Conservation (phyloP, 2,329 filamentous ascomycete species). For the Cercospora sesami region DNA sequence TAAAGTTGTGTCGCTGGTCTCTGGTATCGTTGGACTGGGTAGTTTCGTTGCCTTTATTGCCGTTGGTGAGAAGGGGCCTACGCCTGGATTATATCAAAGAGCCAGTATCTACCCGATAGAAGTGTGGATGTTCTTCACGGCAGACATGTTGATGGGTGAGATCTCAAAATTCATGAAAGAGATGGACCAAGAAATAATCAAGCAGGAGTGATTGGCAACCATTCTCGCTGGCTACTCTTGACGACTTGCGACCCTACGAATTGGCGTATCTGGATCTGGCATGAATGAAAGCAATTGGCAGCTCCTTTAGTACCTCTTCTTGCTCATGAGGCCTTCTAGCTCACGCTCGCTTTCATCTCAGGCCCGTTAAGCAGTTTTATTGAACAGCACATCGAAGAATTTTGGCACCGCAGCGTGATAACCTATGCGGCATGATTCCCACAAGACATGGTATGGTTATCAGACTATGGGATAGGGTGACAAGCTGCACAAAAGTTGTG, state of each 20-base stretch:
- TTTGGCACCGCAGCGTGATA: too few species aligned
- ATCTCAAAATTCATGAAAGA: conserved; percentile 6
- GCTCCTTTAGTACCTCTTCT: too few species aligned
- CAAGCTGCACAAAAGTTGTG: too few species aligned
- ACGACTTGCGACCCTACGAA: not conserved
- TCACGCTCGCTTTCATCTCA: too few species aligned
- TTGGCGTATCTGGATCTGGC: not conserved
- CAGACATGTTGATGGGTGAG: conserved; percentile 5
- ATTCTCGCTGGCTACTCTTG: not conserved
- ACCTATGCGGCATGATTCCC: too few species aligned
- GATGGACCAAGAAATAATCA: not conserved
- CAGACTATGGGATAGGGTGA: too few species aligned
- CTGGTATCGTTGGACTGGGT: conserved; percentile 10
- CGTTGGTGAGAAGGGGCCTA: not conserved
- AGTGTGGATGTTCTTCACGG: conserved; percentile 16
- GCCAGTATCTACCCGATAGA: conserved; percentile 18
- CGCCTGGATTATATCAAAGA: conserved; percentile 16
- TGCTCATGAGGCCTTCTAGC: too few species aligned
- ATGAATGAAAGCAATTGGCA: too few species aligned
- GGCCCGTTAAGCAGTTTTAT: too few species aligned
- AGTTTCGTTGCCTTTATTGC: conserved; percentile 9
- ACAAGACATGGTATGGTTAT: too few species aligned
- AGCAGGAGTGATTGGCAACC: not conserved
- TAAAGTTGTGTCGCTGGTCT: conserved; percentile 8
- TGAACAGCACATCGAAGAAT: too few species aligned